These are phyloP conservation scores for Torrubiellomyces zombiae DNA, from an alignment of 2,329 filamentous ascomycete species.

Conservation along the genomic window DNA sequence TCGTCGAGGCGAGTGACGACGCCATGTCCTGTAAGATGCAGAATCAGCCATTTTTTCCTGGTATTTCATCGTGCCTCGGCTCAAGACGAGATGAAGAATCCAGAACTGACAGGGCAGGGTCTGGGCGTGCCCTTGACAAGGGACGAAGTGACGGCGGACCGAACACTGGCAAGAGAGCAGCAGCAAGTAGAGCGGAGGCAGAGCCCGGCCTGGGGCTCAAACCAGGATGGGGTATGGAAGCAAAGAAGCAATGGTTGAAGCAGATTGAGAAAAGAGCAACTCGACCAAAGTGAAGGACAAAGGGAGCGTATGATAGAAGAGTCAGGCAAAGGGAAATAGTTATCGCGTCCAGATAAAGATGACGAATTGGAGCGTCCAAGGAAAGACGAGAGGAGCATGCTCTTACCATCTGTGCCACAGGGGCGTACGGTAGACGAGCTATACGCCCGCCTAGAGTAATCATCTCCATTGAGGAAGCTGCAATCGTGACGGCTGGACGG, in stretches of 20 bases:
- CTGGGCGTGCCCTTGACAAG: no score
- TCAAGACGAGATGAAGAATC: constrained; percentile 5
- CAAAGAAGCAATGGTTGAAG: constrained; percentile 9
- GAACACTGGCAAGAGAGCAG: constrained; percentile 11
- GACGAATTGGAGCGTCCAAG: no score
- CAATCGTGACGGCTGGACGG: no score
- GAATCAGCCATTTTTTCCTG: constrained; percentile 3
- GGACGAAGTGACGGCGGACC: no score
- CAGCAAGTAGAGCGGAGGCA: constrained; percentile 7
- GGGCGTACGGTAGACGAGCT: no score
- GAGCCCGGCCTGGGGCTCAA: constrained; percentile 3
- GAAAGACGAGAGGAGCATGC: constrained; percentile 1
- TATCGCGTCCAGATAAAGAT: no score
- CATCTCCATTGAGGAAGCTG: no score
- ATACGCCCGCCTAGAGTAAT: no score
- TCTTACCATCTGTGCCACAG: no score
- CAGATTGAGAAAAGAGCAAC: constrained; percentile 10
- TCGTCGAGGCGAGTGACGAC: constrained; percentile 10
- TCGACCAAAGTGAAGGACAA: constrained; percentile 6
- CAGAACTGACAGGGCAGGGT: no score
- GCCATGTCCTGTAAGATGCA: constrained; percentile 19
- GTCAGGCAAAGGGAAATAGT: no score
- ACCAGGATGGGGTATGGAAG: constrained; percentile 6
- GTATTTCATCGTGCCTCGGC: constrained; percentile 1
- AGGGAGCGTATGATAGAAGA: no score